Evolutionary conservation across 495 filamentous ascomycete species (phyloP).

Genomic region (Xanthoparmelia taractica): DNA sequence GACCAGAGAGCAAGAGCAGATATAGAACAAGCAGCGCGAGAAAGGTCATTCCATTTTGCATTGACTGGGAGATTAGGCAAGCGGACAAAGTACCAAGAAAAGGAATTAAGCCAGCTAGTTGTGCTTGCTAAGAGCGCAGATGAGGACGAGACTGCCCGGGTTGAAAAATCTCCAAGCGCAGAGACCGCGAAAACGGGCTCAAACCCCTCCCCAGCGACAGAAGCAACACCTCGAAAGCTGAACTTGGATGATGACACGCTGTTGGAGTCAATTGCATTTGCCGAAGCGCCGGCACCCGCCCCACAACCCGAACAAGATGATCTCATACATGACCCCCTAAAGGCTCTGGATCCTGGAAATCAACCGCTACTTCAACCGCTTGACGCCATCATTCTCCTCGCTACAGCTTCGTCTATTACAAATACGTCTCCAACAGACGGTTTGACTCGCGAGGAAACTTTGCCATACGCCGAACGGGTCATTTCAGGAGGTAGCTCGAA

Average conservation of each 20-base stretch:
- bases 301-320: constrained; percentile 39
- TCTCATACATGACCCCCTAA: constrained; percentile 51
- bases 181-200: not conserved
- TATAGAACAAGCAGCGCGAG: constrained; percentile 54
- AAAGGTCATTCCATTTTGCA: constrained; percentile 68
- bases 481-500: constrained; percentile 84
- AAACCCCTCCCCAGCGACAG: not conserved
- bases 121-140: constrained; percentile 73
- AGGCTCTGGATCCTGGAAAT: constrained; percentile 59
- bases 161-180: not conserved
- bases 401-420: constrained; percentile 75
- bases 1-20: constrained; percentile 68
- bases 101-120: constrained; percentile 82
- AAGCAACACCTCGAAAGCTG: constrained; percentile 50
- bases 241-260: constrained; percentile 89
- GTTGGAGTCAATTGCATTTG: constrained; percentile 76
- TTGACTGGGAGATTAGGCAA: constrained; percentile 84
- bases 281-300: constrained; percentile 30
- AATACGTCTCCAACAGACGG: constrained; percentile 78
- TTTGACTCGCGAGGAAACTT: constrained; percentile 82
- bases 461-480: constrained; percentile 84
- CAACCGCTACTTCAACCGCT: constrained; percentile 78
- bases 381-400: constrained; percentile 77
- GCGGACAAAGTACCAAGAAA: constrained; percentile 85
- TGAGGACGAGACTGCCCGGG: constrained; percentile 6